These are phyloP conservation scores for Aspergillus hortae DNA, from an alignment of 2,329 filamentous ascomycete genomes.

Conservation along the genomic window DNA sequence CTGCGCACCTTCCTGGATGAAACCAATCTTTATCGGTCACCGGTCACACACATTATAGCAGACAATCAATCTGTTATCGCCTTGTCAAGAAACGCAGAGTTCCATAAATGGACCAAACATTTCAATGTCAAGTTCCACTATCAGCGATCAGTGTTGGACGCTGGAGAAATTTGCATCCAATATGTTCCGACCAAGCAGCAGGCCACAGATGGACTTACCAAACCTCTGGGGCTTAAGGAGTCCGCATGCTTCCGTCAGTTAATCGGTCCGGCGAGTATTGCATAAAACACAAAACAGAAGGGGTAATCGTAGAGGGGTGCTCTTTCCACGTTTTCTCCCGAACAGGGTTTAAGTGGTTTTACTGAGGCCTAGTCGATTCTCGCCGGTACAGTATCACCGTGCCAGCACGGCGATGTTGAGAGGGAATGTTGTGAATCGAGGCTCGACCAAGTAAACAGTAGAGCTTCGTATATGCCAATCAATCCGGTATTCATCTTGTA, in stretches of 20 bases:
- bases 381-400: background rate
- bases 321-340: slow-evolving; percentile 4
- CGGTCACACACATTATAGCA: background rate
- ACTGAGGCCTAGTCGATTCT: background rate
- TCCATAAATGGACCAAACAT: background rate
- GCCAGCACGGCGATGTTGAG: background rate
- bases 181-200: slow-evolving; percentile 1
- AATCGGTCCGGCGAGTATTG: background rate
- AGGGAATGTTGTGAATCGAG: too few species aligned
- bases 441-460: too few species aligned
- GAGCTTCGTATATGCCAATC: too few species aligned
- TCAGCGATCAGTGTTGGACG: background rate
- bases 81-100: background rate
- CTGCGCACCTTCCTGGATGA: slow-evolving; percentile 2
- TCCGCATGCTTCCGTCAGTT: background rate
- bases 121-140: slow-evolving; percentile 3
- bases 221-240: background rate
- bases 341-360: slow-evolving; percentile 3
- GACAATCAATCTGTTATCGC: background rate
- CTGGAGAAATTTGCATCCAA: slow-evolving; percentile 1
- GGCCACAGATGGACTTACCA: slow-evolving; percentile 1
- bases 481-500: too few species aligned
- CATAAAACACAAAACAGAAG: background rate
- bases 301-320: background rate
- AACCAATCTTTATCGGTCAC: background rate